A percentile compares a stretch with the other conserved stretches of the same genome.
Conservation (phyloP, 2,329 filamentous ascomycete genomes). For the Aspergillus sp. region DNA sequence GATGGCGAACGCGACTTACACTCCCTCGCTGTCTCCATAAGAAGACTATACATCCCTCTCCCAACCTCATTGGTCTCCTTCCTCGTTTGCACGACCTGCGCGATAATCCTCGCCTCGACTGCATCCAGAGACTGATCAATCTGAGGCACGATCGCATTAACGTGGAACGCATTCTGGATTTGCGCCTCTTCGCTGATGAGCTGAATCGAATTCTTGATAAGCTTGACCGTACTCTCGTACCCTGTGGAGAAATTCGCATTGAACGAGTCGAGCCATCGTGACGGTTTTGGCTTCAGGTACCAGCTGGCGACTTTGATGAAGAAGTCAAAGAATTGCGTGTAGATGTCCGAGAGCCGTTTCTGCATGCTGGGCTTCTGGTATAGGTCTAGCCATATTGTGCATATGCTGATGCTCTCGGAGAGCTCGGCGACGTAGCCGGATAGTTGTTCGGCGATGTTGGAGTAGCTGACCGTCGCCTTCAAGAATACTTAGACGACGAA, state of each 20-base stretch:
- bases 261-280: constrained; percentile 1
- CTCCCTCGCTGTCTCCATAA: background rate
- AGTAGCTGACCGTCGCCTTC: constrained; percentile 4
- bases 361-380: background rate
- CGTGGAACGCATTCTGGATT: background rate
- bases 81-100: background rate
- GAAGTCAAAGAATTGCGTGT: constrained; percentile 7
- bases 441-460: constrained; percentile 4
- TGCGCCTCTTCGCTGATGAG: background rate
- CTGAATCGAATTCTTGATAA: too few relatives aligned
- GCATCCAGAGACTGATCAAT: background rate
- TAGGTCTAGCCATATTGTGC: background rate
- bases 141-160: background rate
- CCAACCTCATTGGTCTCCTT: background rate
- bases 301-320: constrained; percentile 6
- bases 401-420: background rate
- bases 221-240: background rate
- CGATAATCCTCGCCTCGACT: background rate
- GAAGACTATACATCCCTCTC: background rate
- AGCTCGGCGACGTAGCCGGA: background rate
- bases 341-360: background rate
- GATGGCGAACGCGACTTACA: background rate
- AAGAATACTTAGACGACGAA: too few relatives aligned
- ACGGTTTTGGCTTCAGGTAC: constrained; percentile 2
- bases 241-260: background rate